Evolutionary conservation across 75 land plant genomes (phyloP).

Genomic region (Isoetes taiwanensis): DNA sequence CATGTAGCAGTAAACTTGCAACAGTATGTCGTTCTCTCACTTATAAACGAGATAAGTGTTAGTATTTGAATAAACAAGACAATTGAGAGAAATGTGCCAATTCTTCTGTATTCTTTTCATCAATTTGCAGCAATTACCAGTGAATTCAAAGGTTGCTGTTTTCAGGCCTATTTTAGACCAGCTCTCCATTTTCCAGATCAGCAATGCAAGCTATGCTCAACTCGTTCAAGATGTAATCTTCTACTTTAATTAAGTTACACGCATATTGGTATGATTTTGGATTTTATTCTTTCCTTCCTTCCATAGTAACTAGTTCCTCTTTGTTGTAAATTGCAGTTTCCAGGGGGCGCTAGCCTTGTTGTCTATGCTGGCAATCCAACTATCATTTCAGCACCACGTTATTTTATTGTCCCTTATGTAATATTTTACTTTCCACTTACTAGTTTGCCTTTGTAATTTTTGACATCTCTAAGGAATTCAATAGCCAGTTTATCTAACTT

Average conservation of each 20-base stretch:
- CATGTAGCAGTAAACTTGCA: conserved; percentile 4
- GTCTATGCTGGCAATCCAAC: conserved; percentile 18
- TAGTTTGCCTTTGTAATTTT: background rate
- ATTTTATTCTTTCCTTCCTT: background rate
- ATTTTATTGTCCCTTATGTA: conserved; percentile 13
- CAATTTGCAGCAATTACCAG: conserved; percentile 15
- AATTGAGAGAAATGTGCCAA: background rate
- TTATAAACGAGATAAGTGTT: background rate
- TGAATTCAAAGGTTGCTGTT: conserved; percentile 11
- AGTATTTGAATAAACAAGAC: too few relatives aligned
- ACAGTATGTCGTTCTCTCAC: background rate
- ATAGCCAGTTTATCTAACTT: background rate
- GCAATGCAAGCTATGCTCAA: background rate
- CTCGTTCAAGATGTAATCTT: background rate
- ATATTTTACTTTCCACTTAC: background rate
- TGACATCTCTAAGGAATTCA: background rate
- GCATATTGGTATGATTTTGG: background rate
- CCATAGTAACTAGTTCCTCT: background rate
- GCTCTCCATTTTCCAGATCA: conserved; percentile 5
- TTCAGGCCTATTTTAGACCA: conserved; percentile 18
- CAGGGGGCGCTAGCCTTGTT: conserved; percentile 11
- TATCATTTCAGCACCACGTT: conserved; percentile 9
- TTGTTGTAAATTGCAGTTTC: conserved; percentile 6
- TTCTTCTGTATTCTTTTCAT: background rate
- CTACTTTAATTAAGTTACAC: too few relatives aligned